Evolutionary conservation across 306 rosid genomes (phyloP), one percentile per base, ranked within the genome.

Genomic region (Phaseolus lunatus): DNA sequence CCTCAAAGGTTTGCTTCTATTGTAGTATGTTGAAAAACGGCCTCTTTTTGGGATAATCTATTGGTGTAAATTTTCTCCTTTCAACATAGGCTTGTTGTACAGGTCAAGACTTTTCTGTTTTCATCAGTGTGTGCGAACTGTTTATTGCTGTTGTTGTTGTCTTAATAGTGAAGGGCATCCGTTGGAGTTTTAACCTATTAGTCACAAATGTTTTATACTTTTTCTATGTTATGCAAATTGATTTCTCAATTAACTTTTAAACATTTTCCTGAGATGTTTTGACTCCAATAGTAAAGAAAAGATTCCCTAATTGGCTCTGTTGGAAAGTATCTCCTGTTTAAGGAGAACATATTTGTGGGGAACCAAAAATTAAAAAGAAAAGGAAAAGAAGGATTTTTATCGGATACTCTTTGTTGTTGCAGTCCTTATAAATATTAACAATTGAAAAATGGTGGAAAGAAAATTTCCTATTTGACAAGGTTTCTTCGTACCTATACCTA

Each of bases 1-100:
- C 97, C 9, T 76, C 94, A 74, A 90, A 86, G 97, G 96, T 92
- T 80, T 77, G 54, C 24, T 53, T 79, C 52, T 83, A 44, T 43
- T 63, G 3, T 19, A 70, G 50, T 43, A 64, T 23, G 72, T n/a
- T 49, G 41, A 29, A 63, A 81, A 69, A 54, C 9, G 20, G 12
- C 50, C 1, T 14, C 49, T 43, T 39, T 29, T 18, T 68, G 7
- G 33, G 72, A 26, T 24, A 54, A 44, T 48, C 66, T 53, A 18
- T 62, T 24, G 39, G 19, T 80, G 47, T 65, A 43, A 24, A 20
- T n/a, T 54, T 37, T 77, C 53, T 73, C 33, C 69, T 80, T 29
- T 64, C 53, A n/a, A 65, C 45, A 20, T 54, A 62, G 73, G 16
- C 56, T 12, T 71, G 54, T 44, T 59, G 20, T 27, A 27, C 12